A percentile compares a stretch with the other conserved stretches of the same genome.
Evolutionary conservation across 768 basidiomycete species (phyloP).

Genomic region (Mycena rebaudengoi): DNA sequence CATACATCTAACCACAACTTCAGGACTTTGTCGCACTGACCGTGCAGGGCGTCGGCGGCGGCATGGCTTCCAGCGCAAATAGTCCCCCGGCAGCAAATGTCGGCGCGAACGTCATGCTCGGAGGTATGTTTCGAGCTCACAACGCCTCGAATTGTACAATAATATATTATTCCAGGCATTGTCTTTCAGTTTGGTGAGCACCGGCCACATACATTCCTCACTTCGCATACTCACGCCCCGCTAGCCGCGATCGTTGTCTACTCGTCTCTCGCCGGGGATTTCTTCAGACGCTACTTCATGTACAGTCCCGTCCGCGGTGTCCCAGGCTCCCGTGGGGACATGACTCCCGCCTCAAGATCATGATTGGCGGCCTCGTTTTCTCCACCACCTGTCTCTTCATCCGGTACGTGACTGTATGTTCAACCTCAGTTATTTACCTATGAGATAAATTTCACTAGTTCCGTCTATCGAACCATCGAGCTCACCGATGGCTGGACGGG

Average conservation of each 20-base stretch:
- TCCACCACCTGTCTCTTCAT: slow-evolving; percentile 54
- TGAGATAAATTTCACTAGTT: slow-evolving; percentile 27
- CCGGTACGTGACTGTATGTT: slow-evolving; percentile 43
- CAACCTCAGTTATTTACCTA: background rate
- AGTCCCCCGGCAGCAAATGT: background rate
- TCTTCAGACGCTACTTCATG: slow-evolving; percentile 49
- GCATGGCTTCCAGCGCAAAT: slow-evolving; percentile 10
- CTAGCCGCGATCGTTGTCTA: slow-evolving; percentile 55
- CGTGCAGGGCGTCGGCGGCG: slow-evolving; percentile 13
- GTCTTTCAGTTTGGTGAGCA: slow-evolving; percentile 59
- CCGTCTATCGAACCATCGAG: slow-evolving; percentile 55
- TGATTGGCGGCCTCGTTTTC: slow-evolving; percentile 47
- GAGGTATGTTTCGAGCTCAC: too few species aligned
- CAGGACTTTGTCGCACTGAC: slow-evolving; percentile 12
- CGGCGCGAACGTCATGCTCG: slow-evolving; percentile 52
- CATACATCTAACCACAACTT: background rate
- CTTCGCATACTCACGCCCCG: background rate
- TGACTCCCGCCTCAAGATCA: slow-evolving; percentile 17
- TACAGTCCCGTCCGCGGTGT: slow-evolving; percentile 38
- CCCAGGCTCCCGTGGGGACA: background rate
- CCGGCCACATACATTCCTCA: too few species aligned
- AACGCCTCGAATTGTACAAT: too few species aligned
- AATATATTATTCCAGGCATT: too few species aligned
- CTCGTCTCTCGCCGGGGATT: slow-evolving; percentile 52
- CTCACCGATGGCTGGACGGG: slow-evolving; percentile 60